Conservation (phyloP, 225 moss, liverwort and hornwort genomes). For the Marchantia paleacea region DNA sequence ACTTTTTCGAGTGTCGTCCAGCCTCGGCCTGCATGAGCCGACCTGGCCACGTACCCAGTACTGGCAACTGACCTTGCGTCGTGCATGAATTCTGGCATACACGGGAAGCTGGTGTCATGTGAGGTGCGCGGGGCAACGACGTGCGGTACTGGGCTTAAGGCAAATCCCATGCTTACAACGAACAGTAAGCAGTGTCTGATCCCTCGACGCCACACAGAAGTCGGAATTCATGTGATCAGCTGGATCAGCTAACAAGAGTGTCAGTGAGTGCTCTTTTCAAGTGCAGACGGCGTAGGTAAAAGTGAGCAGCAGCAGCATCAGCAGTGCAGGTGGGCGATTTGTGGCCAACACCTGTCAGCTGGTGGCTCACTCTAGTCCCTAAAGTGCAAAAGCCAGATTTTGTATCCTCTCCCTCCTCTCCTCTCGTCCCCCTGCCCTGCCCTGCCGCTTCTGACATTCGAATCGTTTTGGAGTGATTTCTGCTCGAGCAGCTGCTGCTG, state of each 20-base stretch:
- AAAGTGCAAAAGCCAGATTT: not conserved
- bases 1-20: not conserved
- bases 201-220: not conserved
- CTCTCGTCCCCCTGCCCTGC: not conserved
- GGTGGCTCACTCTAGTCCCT: not conserved
- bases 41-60: not conserved
- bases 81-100: not conserved
- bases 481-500: not conserved
- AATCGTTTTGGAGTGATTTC: not conserved
- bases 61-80: not conserved
- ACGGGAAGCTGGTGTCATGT: conserved; percentile 3
- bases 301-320: not conserved
- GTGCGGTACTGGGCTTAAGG: not conserved
- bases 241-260: not conserved
- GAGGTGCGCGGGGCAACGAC: not conserved
- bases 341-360: not conserved
- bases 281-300: not conserved
- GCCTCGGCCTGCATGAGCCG: not conserved
- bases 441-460: not conserved
- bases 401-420: not conserved
- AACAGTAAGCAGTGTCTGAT: not conserved
- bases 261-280: not conserved
- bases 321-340: not conserved
- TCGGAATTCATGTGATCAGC: not conserved
- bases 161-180: not conserved